Conservation (phyloP, 2,329 filamentous ascomycete species). For the Aureobasidium lini region DNA sequence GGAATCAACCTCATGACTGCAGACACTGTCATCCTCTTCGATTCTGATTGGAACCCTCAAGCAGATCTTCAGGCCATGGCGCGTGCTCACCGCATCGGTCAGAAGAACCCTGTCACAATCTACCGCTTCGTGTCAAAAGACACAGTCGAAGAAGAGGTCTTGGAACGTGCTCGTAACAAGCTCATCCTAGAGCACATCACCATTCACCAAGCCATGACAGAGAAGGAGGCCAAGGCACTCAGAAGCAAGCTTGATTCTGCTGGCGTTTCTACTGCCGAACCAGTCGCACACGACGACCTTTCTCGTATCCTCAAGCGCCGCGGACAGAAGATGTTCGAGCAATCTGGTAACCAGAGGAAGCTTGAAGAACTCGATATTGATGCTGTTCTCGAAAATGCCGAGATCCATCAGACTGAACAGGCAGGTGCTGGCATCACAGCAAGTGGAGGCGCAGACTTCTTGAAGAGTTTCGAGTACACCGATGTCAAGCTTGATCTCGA, state of each 20-base stretch:
- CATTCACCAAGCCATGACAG: conserved; percentile 92
- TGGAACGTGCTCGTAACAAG: conserved; percentile 95
- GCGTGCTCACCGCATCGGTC: conserved; percentile 92
- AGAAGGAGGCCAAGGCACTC: conserved; percentile 81
- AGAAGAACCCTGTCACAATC: conserved; percentile 91
- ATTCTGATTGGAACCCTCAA: conserved; percentile 98
- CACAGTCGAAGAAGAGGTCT: conserved; percentile 94
- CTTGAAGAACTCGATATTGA: conserved; percentile 97
- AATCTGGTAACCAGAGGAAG: conserved; percentile 92
- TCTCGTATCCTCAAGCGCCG: conserved; percentile 94
- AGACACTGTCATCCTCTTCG: conserved; percentile 94
- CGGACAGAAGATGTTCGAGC: conserved; percentile 99
- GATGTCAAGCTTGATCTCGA: conserved; percentile 95
- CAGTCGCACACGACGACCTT: conserved; percentile 87
- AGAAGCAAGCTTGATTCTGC: conserved; percentile 67
- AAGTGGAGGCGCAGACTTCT: conserved; percentile 93
- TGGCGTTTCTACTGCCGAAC: conserved; percentile 57
- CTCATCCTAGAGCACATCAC: conserved; percentile 95
- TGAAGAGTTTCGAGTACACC: conserved; percentile 82
- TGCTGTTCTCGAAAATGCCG: conserved; percentile 90
- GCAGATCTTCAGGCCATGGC: conserved; percentile 98
- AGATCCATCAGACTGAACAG: conserved; percentile 93
- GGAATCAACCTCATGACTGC: conserved; percentile 99
- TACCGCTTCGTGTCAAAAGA: conserved; percentile 96
- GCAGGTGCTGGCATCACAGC: conserved; percentile 91